Percentiles rank a stretch among this genome's conserved stretches.
Conservation (phyloP, 371 early-diverging fungal genomes). For the Syncephalis plumigaleata region DNA sequence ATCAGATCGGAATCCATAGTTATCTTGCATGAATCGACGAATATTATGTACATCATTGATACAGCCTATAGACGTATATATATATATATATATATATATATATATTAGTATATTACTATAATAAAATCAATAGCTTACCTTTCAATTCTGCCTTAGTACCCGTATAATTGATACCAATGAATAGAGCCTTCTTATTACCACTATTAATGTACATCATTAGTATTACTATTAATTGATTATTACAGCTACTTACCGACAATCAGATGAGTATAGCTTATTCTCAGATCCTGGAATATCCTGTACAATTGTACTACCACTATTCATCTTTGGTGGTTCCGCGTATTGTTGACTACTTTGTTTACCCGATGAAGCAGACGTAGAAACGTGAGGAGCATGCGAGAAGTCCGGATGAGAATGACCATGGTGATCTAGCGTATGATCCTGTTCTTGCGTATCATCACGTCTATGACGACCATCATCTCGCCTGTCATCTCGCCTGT, state of each 20-base stretch:
- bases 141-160: conserved; percentile 24
- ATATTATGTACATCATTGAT: conserved; percentile 43
- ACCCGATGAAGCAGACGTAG: too few relatives aligned
- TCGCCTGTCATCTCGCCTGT: too few relatives aligned
- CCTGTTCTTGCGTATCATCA: too few relatives aligned
- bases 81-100: background rate
- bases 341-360: too few relatives aligned
- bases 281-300: too few relatives aligned
- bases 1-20: conserved; percentile 21
- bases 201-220: background rate
- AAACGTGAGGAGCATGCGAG: too few relatives aligned
- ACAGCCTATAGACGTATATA: too few relatives aligned
- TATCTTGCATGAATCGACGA: conserved; percentile 19
- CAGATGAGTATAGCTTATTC: background rate
- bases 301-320: too few relatives aligned
- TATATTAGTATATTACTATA: background rate
- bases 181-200: conserved; percentile 55
- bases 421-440: too few relatives aligned
- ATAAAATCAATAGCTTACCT: conserved; percentile 14
- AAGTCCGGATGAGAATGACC: too few relatives aligned
- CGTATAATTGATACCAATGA: conserved; percentile 85
- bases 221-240: background rate
- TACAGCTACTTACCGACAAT: conserved; percentile 3
- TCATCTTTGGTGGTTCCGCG: too few relatives aligned
- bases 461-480: too few relatives aligned